A percentile compares a stretch with the other conserved stretches of the same genome.
Evolutionary conservation across 257 asterid species (phyloP).

Genomic region (Salvia splendens): DNA sequence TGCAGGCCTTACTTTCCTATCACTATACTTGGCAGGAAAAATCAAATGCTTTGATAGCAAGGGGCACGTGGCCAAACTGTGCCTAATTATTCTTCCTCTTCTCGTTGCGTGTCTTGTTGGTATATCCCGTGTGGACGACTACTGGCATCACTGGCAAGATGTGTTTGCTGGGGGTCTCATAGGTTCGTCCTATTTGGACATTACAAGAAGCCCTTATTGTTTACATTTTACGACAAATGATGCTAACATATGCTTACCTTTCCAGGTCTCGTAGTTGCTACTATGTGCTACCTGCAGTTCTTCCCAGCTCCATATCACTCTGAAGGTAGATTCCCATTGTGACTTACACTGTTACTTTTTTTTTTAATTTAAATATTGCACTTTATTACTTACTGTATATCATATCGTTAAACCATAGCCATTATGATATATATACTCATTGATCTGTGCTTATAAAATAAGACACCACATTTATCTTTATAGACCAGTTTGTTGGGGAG

Average conservation of each 20-base stretch:
- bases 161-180: constrained; percentile 88
- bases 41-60: constrained; percentile 71
- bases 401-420: not conserved
- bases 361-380: constrained; percentile 1
- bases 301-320: constrained; percentile 79
- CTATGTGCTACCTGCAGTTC: constrained; percentile 82
- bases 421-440: not conserved
- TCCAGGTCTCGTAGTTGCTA: constrained; percentile 65
- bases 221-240: not conserved
- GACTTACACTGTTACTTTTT: not conserved
- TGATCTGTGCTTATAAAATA: not conserved
- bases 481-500: not conserved
- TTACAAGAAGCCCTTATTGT: not conserved
- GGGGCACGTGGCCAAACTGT: constrained; percentile 84
- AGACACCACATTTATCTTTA: not conserved
- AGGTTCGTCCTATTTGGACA: constrained; percentile 46
- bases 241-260: constrained; percentile 8
- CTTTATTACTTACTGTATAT: not conserved
- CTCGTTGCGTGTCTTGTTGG: constrained; percentile 83
- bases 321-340: constrained; percentile 44
- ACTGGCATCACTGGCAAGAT: constrained; percentile 98
- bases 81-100: constrained; percentile 69
- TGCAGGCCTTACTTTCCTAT: constrained; percentile 82
- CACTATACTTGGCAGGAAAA: constrained; percentile 79
- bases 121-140: constrained; percentile 87